Evolutionary conservation across 495 filamentous ascomycete species (phyloP), one percentile per base, ranked within the genome.

Genomic region (Staphylotrichum tortipilum): DNA sequence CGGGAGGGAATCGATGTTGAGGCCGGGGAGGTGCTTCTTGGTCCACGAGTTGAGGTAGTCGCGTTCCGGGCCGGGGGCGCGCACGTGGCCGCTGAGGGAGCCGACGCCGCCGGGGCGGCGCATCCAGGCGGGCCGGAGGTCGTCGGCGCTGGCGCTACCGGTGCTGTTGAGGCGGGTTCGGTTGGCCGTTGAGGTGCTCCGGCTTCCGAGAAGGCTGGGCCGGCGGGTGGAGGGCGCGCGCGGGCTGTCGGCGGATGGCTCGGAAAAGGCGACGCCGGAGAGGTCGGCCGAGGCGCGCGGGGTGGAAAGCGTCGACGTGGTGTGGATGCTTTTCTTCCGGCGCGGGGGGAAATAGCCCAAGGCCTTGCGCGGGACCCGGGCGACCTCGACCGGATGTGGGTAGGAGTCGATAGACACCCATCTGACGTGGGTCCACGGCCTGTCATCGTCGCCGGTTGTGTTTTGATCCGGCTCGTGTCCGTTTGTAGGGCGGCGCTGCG

Each of bases 321-420:
- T 73, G 35, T 78, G 67, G 7, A 70, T 53, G 53, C 70, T 77
- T 73, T 94, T 96, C 74, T 89, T 87, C 58, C 92, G 78, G 2
- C 88, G 80, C 12, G 88, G 88, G 1, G 92, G 91, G 60, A 96
- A 97, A 67, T 89, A 95, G 23, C 91, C 92, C 18, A 96, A 71
- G 3, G 84, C 77, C 66, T 82, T 80, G 43, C 88, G 81, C 21
- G 88, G 78, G 34, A 98, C 80, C 28, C 91, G 80, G 5, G 84
- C 91, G 34, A 98, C 94, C 63, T 96, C 85, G 38, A 92, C 84
- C 2, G 84, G 79, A 10, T 76, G 60, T 7, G 70, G 69, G 43
- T 80, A 79, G 15, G 80, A 82, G 42, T 89, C 84, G 38, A 95
- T 75, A 9, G 79, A 68, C 3, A 94, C 88, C 88, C 88, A 95